Percentiles rank a stretch among this genome's conserved stretches.
These are phyloP conservation scores for Puccinia sorghi DNA, from an alignment of 1,284 basidiomycete species.

Conservation along the genomic window DNA sequence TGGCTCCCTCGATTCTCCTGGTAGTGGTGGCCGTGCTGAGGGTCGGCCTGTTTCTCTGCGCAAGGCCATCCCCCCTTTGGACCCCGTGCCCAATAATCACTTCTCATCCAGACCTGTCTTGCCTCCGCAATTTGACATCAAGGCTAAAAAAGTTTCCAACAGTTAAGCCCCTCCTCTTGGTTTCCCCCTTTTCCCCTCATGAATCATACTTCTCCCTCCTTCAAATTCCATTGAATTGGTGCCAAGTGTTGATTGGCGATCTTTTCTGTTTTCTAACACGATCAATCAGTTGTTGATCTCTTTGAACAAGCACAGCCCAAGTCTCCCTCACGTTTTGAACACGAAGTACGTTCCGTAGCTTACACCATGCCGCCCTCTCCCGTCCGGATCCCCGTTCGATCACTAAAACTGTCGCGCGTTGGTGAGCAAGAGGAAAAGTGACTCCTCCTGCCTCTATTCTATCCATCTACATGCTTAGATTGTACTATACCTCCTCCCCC, in stretches of 20 bases:
- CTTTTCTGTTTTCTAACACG: neutral
- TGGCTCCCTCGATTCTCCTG: neutral
- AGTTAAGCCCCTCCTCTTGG: neutral
- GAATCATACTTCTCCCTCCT: too few species aligned
- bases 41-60: neutral
- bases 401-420: constrained; percentile 8
- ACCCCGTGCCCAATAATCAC: neutral
- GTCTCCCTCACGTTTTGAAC: neutral
- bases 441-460: neutral
- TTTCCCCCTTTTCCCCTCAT: neutral
- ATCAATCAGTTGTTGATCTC: constrained; percentile 7
- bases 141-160: constrained; percentile 24
- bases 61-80: neutral
- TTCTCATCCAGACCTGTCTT: neutral
- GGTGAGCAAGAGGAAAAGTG: constrained; percentile 21
- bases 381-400: constrained; percentile 1
- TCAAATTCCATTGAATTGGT: too few species aligned
- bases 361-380: neutral
- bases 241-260: neutral
- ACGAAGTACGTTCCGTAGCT: neutral
- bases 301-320: constrained; percentile 8
- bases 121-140: constrained; percentile 25
- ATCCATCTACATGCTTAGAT: neutral
- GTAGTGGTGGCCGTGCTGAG: neutral
- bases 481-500: neutral